Evolutionary conservation across 345 rosid species (phyloP).

Genomic region (Trapa bicornis): DNA sequence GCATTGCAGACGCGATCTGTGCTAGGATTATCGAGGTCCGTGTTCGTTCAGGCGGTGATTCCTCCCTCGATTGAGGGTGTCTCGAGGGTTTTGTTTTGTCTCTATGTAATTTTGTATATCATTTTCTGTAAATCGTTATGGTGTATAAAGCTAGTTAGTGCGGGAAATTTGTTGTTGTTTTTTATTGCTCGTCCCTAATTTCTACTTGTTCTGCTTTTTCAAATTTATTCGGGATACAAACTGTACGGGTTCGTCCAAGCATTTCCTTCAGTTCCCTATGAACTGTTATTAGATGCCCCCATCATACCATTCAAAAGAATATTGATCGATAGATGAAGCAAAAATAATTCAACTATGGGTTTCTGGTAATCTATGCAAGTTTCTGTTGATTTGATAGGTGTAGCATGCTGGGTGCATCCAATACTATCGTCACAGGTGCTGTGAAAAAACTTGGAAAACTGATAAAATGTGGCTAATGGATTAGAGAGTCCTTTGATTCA

Average conservation of each 20-base stretch:
- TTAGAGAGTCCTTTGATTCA: background rate
- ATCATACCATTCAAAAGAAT: background rate
- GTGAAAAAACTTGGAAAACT: background rate
- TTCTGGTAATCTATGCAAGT: background rate
- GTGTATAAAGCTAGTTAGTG: constrained; percentile 2
- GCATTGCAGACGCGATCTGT: constrained; percentile 82
- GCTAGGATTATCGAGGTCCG: constrained; percentile 81
- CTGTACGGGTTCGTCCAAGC: background rate
- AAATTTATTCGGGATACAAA: background rate
- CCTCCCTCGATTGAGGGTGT: constrained; percentile 5
- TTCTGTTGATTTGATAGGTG: background rate
- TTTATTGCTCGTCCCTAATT: background rate
- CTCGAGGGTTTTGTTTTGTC: background rate
- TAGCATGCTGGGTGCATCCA: background rate
- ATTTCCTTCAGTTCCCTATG: background rate
- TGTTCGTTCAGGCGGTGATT: constrained; percentile 8
- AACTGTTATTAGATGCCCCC: background rate
- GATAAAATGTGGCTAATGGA: background rate
- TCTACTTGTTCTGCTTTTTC: background rate
- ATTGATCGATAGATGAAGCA: background rate
- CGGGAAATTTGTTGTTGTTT: constrained; percentile 4
- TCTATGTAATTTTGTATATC: background rate
- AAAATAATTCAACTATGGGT: background rate
- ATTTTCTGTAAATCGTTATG: background rate
- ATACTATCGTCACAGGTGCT: background rate